Conservation (phyloP, 176 grass and related monocot species). For the Bromus sterilis region DNA sequence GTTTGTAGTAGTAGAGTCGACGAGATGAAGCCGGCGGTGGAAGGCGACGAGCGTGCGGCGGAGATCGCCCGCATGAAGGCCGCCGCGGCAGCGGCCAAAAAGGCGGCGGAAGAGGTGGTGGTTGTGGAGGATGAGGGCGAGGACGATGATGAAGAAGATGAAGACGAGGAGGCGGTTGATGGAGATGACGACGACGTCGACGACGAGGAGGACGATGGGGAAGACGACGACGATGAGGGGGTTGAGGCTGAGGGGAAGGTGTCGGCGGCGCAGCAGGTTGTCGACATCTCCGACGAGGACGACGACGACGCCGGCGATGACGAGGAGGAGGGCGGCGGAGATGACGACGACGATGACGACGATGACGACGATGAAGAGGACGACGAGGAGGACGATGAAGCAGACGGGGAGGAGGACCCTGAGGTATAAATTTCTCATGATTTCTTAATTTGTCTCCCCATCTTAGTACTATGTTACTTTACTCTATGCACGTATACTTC, state of each 20-base stretch:
- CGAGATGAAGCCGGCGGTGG: slow-evolving; percentile 39
- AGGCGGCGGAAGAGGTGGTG: slow-evolving; percentile 5
- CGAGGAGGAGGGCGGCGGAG: neutral
- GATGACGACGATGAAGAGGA: slow-evolving; percentile 26
- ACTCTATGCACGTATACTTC: neutral
- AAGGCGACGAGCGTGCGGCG: slow-evolving; percentile 28
- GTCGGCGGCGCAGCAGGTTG: slow-evolving; percentile 15
- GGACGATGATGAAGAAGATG: neutral
- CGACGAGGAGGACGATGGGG: slow-evolving; percentile 1
- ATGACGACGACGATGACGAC: neutral
- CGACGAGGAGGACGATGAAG: neutral
- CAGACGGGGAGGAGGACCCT: slow-evolving; percentile 9
- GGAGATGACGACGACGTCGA: neutral
- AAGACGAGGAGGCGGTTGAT: slow-evolving; percentile 5
- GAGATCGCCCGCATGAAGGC: slow-evolving; percentile 34
- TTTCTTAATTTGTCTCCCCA: neutral
- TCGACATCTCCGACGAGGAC: slow-evolving; percentile 37
- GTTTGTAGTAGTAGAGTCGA: neutral
- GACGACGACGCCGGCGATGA: slow-evolving; percentile 10
- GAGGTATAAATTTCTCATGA: slow-evolving; percentile 29
- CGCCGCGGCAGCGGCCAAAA: slow-evolving; percentile 11
- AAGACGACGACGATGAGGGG: neutral
- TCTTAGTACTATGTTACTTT: neutral
- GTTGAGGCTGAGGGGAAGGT: slow-evolving; percentile 5
- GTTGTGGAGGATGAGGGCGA: slow-evolving; percentile 1